Percentiles rank a stretch among this genome's conserved stretches.
Evolutionary conservation across 1,284 basidiomycete genomes (phyloP).

Genomic region (Inonotus obliquus): DNA sequence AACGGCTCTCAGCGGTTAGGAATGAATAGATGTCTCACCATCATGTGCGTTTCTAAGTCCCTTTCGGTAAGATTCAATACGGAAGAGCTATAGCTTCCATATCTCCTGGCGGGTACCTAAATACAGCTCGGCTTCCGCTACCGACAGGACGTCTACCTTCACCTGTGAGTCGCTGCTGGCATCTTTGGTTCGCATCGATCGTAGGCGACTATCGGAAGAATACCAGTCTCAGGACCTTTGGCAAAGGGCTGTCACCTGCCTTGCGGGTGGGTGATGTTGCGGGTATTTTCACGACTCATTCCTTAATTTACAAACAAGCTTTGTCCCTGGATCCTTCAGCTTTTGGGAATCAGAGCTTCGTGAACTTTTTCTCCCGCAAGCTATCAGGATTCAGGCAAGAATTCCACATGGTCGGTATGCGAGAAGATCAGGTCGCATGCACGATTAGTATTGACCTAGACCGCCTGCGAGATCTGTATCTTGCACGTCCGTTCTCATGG

Average conservation of each 20-base stretch:
- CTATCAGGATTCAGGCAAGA: neutral
- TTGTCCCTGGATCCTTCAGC: neutral
- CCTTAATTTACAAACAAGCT: neutral
- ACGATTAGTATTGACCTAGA: neutral
- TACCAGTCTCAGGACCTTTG: too few species aligned
- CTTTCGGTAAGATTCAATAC: neutral
- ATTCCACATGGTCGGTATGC: neutral
- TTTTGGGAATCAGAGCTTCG: neutral
- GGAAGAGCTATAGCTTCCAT: neutral
- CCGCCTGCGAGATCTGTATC: neutral
- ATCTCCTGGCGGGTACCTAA: neutral
- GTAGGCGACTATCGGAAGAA: too few species aligned
- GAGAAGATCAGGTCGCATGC: neutral
- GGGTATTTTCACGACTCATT: neutral
- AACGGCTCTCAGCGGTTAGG: too few species aligned
- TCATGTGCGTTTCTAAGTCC: too few species aligned
- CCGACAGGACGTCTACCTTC: neutral
- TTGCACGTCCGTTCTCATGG: neutral
- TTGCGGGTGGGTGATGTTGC: too few species aligned
- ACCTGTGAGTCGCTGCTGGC: too few species aligned
- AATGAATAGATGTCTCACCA: too few species aligned
- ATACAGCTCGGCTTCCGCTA: neutral
- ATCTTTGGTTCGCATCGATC: too few species aligned
- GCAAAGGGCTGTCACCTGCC: too few species aligned
- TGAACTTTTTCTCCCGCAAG: neutral